Base-by-base conservation (phyloP, 2,329 filamentous ascomycete species). In the Trichoderma brevicompactum region DNA sequence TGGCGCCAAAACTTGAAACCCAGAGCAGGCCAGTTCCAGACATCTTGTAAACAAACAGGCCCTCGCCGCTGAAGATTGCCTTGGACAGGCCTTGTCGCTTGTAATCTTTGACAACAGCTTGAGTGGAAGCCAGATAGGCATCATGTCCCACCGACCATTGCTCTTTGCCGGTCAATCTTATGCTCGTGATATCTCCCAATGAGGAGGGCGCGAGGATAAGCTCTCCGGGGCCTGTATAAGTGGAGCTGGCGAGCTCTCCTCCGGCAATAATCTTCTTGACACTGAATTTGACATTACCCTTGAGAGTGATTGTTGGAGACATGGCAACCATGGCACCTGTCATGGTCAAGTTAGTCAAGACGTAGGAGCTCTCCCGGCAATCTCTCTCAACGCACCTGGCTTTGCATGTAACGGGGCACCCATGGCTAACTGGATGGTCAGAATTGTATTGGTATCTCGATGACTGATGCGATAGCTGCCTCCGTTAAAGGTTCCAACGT, bases 401-500 rank as follows among this genome's bases (percentile, higher is more conserved):
- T 92, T 95, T 2, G 88, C 92, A 23, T 82, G 83, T 59, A 98
- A 77, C 0, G 94, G 94, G 72, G 92, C 96, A 2, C 93, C 93
- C 76, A 95, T 90, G 12, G 94, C 94, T 52, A 98, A 80, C 76
- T 97, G 94, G 23, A 97, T 79, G 0, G 94, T 98, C 68, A 97
- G 78, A 70, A 97, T 89, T 1, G 91, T 93, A 76, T 98, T 99
- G 66, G 87, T 89, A 76, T 97, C 93, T 23, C 95, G 85, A 74
- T 99, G 95, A 73, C 92, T 95, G 74, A 98, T 93, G 49, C 95
- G 86, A 76, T 94, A 99, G 74, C 91, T 94, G 12, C 95, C 95
- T 15, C 95, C 95, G 75, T 98, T 98, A 82, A 98, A 99, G 0
- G 91, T 95, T n/a, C 95, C 95, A 1, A 96, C 87, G 71, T 97